Evolutionary conservation across 2,329 filamentous ascomycete genomes (phyloP).

Genomic region (Colletotrichum sp.): DNA sequence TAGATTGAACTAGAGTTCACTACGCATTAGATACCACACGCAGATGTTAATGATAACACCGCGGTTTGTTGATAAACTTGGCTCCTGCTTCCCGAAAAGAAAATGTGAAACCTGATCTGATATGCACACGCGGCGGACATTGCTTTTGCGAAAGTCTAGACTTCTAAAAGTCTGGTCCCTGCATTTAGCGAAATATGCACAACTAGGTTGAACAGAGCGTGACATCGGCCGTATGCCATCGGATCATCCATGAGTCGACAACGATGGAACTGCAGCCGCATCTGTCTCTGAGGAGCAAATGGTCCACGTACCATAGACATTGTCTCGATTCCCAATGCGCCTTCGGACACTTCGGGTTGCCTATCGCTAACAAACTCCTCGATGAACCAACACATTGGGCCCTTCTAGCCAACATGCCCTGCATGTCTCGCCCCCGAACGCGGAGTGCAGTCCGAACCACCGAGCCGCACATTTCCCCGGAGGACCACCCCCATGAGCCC

Average conservation of each 20-base stretch:
- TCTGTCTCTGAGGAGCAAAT: neutral
- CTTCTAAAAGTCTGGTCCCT: neutral
- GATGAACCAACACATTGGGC: neutral
- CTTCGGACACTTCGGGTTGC: neutral
- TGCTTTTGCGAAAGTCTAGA: neutral
- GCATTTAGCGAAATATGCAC: neutral
- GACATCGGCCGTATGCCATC: neutral
- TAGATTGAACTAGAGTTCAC: slow-evolving; percentile 14
- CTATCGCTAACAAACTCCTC: neutral
- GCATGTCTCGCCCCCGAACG: neutral
- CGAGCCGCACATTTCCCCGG: neutral
- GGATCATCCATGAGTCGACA: neutral
- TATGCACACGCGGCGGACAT: neutral
- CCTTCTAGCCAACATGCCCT: neutral
- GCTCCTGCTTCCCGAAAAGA: neutral
- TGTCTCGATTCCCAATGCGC: neutral
- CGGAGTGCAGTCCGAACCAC: neutral
- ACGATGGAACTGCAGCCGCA: neutral
- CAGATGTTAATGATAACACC: neutral
- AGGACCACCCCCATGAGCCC: neutral
- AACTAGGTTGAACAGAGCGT: neutral
- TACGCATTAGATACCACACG: slow-evolving; percentile 18
- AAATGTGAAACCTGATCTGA: neutral
- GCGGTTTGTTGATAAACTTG: neutral
- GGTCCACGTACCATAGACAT: neutral